phyloP scores from a whole-genome alignment of 1,284 basidiomycete species.

The Tremellales sp. region DNA sequence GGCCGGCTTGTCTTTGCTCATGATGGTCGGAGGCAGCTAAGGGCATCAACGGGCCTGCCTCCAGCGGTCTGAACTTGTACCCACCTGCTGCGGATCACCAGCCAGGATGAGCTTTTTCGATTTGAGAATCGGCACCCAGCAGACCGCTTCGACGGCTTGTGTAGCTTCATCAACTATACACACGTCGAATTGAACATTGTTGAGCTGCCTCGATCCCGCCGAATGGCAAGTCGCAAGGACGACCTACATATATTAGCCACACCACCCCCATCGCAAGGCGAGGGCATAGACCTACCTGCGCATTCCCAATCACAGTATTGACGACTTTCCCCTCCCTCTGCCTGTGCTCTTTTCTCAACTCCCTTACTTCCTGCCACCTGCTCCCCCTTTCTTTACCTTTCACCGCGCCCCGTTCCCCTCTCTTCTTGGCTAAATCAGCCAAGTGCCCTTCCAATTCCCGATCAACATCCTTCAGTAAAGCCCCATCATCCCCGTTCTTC shows the following conservation, averaged over 20 bases:
- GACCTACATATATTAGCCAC: slow-evolving; percentile 54
- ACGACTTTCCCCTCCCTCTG: slow-evolving; percentile 81
- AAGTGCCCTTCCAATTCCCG: slow-evolving; percentile 70
- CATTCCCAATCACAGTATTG: slow-evolving; percentile 68
- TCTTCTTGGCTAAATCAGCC: slow-evolving; percentile 66
- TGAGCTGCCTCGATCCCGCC: slow-evolving; percentile 72
- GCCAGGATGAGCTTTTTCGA: slow-evolving; percentile 78
- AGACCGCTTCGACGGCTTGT: slow-evolving; percentile 92
- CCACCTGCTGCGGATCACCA: slow-evolving; percentile 75
- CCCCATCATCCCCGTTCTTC: slow-evolving; percentile 69
- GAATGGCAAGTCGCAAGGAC: slow-evolving; percentile 92
- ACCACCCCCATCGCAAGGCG: background rate
- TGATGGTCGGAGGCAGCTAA: slow-evolving; percentile 81
- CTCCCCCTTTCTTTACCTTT: slow-evolving; percentile 68
- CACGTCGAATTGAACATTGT: slow-evolving; percentile 75
- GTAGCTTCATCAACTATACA: slow-evolving; percentile 95
- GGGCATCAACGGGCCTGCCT: background rate
- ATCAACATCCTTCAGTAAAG: slow-evolving; percentile 77
- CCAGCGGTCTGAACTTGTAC: background rate
- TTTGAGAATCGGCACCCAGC: slow-evolving; percentile 93
- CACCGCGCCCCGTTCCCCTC: slow-evolving; percentile 62
- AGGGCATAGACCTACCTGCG: slow-evolving; percentile 57
- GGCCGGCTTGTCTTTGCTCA: slow-evolving; percentile 53
- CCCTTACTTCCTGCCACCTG: slow-evolving; percentile 86
- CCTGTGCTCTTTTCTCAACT: slow-evolving; percentile 87